Evolutionary conservation across 164 flowering plant species (phyloP).

Genomic region (Vitis rupestris): DNA sequence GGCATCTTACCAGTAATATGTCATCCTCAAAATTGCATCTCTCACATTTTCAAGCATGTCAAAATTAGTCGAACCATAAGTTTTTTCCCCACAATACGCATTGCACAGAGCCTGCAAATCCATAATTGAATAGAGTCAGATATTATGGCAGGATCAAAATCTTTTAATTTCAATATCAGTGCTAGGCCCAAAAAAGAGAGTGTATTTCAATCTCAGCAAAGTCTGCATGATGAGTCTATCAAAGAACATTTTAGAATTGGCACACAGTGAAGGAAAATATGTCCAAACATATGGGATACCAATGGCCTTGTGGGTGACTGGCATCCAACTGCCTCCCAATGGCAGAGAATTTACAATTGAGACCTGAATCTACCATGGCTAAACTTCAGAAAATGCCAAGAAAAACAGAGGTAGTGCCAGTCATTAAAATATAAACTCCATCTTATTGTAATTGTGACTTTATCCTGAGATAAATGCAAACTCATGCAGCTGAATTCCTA

Average conservation of each 20-base stretch:
- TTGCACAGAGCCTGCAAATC: slow-evolving; percentile 66
- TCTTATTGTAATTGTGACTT: too few species aligned
- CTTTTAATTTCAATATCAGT: too few species aligned
- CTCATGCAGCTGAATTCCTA: too few species aligned
- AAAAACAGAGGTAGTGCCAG: too few species aligned
- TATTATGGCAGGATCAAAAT: background rate
- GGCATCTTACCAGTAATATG: slow-evolving; percentile 79
- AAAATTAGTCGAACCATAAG: slow-evolving; percentile 71
- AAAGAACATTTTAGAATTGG: background rate
- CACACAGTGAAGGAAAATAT: background rate
- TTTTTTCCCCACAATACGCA: slow-evolving; percentile 82
- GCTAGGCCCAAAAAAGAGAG: too few species aligned
- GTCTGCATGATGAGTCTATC: background rate
- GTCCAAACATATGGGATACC: background rate
- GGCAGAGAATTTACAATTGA: too few species aligned
- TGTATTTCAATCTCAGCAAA: too few species aligned
- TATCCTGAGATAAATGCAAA: too few species aligned
- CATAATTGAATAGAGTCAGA: slow-evolving; percentile 1
- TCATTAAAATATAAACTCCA: too few species aligned
- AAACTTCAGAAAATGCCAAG: too few species aligned
- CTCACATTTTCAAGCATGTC: slow-evolving; percentile 63
- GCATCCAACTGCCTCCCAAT: too few species aligned
- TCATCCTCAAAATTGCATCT: slow-evolving; percentile 79
- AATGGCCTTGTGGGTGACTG: background rate
- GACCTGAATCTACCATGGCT: too few species aligned